phyloP scores from a whole-genome alignment of 495 filamentous ascomycete species.

The Annulohypoxylon stygium region DNA sequence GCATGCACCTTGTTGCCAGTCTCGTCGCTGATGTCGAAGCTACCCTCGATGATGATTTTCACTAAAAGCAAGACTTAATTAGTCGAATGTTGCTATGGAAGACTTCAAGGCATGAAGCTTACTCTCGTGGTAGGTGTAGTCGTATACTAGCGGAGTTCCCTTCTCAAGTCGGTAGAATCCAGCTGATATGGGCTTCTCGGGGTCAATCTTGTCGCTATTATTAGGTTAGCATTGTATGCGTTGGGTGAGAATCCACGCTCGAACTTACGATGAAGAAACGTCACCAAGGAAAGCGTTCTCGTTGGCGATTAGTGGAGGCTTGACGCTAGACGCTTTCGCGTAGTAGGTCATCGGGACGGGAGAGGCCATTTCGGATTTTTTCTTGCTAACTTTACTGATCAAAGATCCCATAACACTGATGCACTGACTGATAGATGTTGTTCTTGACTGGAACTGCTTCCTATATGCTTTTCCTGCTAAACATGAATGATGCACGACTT shows the following conservation, averaged over 20 bases:
- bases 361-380: slow-evolving; percentile 42
- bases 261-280: slow-evolving; percentile 67
- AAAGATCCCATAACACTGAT: slow-evolving; percentile 51
- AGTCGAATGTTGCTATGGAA: not conserved
- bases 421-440: not conserved
- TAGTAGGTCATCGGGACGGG: slow-evolving; percentile 65
- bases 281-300: slow-evolving; percentile 82
- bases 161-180: slow-evolving; percentile 83
- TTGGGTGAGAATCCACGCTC: not conserved
- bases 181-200: slow-evolving; percentile 72
- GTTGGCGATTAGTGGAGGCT: slow-evolving; percentile 78
- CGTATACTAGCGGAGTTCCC: slow-evolving; percentile 79
- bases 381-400: slow-evolving; percentile 59
- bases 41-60: slow-evolving; percentile 84
- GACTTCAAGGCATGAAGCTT: slow-evolving; percentile 46
- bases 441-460: not conserved
- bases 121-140: slow-evolving; percentile 80
- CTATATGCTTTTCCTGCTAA: not conserved
- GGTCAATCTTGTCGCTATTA: slow-evolving; percentile 66
- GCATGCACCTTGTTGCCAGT: slow-evolving; percentile 77
- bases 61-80: slow-evolving; percentile 20
- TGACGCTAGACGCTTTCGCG: slow-evolving; percentile 71
- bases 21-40: slow-evolving; percentile 78
- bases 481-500: slow-evolving; percentile 3
- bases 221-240: slow-evolving; percentile 4